Evolutionary conservation across 2,329 filamentous ascomycete genomes (phyloP).

Genomic region (Beauveria varroae): DNA sequence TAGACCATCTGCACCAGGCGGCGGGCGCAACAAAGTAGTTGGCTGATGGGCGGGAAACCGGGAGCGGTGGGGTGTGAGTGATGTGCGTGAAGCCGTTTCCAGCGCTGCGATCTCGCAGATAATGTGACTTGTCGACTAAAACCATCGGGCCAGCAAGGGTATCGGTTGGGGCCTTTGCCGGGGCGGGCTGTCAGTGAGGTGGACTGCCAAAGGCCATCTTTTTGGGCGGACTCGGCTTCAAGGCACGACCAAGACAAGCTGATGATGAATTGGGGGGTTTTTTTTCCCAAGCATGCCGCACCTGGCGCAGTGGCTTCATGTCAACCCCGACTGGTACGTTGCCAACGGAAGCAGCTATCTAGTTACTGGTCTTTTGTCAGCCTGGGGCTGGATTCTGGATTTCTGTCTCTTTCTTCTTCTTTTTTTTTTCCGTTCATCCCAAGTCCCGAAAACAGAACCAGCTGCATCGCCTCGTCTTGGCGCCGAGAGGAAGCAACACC

Average conservation of each 20-base stretch:
- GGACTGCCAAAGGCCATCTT: too few species aligned
- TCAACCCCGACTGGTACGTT: not conserved
- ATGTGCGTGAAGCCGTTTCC: not conserved
- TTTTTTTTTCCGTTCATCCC: not conserved
- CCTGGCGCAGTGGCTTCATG: not conserved
- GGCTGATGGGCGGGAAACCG: not conserved
- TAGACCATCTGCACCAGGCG: not conserved
- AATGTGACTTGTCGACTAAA: conserved; percentile 2
- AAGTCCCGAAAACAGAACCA: not conserved
- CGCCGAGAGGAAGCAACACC: not conserved
- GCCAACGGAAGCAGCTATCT: too few species aligned
- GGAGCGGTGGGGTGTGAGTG: not conserved
- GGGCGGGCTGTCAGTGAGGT: not conserved
- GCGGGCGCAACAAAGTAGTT: too few species aligned
- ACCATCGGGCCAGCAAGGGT: not conserved
- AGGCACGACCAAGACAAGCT: not conserved
- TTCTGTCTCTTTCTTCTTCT: not conserved
- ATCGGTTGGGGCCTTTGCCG: not conserved
- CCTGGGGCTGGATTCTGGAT: not conserved
- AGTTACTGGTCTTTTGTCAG: not conserved
- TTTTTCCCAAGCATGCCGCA: not conserved
- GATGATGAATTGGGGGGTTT: not conserved
- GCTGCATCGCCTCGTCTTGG: not conserved
- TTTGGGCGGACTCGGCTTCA: not conserved
- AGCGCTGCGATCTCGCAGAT: not conserved